Evolutionary conservation across 345 rosid species (phyloP).

Genomic region (Euphorbia peplus): DNA sequence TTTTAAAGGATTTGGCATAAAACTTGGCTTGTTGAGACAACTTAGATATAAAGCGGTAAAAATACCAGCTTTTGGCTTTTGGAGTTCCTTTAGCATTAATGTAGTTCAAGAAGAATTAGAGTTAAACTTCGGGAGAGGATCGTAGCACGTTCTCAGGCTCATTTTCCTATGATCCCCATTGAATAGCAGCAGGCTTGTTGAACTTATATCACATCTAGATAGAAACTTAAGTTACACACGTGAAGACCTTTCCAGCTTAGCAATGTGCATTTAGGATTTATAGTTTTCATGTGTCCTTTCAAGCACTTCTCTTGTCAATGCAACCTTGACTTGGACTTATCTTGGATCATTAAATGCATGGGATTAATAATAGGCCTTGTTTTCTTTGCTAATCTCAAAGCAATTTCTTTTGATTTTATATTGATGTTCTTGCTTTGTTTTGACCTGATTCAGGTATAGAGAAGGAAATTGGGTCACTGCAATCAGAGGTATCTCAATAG

Average conservation of each 20-base stretch:
- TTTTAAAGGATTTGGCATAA: background rate
- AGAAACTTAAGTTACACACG: background rate
- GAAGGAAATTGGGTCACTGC: constrained; percentile 83
- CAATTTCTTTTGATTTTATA: background rate
- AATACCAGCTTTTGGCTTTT: background rate
- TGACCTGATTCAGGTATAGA: constrained; percentile 59
- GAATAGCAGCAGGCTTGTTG: background rate
- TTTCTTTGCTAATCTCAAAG: background rate
- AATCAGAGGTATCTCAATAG: constrained; percentile 57
- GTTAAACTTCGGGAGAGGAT: background rate
- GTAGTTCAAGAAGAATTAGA: background rate
- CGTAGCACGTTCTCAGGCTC: background rate
- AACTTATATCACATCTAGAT: background rate
- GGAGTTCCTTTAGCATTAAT: background rate
- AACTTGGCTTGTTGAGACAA: background rate
- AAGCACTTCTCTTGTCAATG: background rate
- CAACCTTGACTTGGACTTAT: background rate
- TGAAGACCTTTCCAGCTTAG: background rate
- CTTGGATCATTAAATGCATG: background rate
- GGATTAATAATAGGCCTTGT: background rate
- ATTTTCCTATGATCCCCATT: background rate
- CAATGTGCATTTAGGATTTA: background rate
- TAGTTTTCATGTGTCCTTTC: background rate
- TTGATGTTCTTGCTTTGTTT: constrained; percentile 19
- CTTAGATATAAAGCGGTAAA: background rate